A percentile compares a stretch with the other conserved stretches of the same genome.
phyloP scores from a whole-genome alignment of 768 basidiomycete genomes.

The Podaxis mareebaensis region DNA sequence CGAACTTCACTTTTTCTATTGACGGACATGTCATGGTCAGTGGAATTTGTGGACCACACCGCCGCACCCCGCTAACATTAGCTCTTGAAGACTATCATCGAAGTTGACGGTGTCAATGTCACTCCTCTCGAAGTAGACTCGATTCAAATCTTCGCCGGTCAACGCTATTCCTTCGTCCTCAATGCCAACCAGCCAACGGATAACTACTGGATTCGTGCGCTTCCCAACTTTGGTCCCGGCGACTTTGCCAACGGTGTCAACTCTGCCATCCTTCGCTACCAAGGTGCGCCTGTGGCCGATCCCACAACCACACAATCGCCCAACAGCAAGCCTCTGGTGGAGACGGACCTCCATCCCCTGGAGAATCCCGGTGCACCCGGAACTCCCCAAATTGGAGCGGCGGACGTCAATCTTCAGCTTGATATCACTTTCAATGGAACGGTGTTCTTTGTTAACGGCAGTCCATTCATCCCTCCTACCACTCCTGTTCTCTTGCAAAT shows the following conservation, averaged over 20 bases:
- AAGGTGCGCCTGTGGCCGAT: slow-evolving; percentile 36
- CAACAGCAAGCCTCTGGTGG: slow-evolving; percentile 30
- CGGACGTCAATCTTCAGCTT: slow-evolving; percentile 40
- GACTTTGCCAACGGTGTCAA: slow-evolving; percentile 40
- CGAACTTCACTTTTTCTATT: slow-evolving; percentile 44
- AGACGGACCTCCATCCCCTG: slow-evolving; percentile 37
- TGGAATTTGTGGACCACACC: not conserved
- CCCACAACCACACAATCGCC: slow-evolving; percentile 36
- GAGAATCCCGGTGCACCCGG: slow-evolving; percentile 35
- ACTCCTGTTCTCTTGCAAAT: slow-evolving; percentile 49
- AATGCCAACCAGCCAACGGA: slow-evolving; percentile 33
- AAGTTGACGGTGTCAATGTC: slow-evolving; percentile 40
- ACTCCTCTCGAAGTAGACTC: slow-evolving; percentile 38
- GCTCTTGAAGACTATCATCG: slow-evolving; percentile 33
- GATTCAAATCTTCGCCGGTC: slow-evolving; percentile 34
- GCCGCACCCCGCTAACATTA: slow-evolving; percentile 2
- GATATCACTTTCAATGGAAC: slow-evolving; percentile 23
- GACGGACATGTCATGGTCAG: slow-evolving; percentile 43
- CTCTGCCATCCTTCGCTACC: slow-evolving; percentile 55
- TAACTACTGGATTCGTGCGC: slow-evolving; percentile 48
- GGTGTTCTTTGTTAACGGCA: slow-evolving; percentile 27
- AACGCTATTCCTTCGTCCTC: slow-evolving; percentile 46
- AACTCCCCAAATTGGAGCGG: slow-evolving; percentile 34
- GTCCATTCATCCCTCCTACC: slow-evolving; percentile 29
- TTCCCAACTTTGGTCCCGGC: slow-evolving; percentile 30